Conservation (phyloP, 108 stramenopile genomes). For the Nitzschia inconspicua region DNA sequence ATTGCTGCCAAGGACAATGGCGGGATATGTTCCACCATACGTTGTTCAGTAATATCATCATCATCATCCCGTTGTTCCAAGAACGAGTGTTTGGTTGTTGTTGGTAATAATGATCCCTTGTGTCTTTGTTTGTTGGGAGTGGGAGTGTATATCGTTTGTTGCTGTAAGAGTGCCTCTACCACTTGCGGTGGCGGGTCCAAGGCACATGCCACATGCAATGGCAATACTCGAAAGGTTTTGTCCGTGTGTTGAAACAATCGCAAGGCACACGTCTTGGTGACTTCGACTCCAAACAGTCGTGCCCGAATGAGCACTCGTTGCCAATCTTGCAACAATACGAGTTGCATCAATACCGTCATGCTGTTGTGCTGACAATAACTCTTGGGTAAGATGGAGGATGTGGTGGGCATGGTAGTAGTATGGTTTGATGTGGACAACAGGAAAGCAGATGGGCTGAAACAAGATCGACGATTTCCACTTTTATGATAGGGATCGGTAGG, state of each 20-base stretch:
- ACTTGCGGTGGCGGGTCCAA: conserved; percentile 32
- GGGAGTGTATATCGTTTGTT: background rate
- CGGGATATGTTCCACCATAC: background rate
- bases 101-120: background rate
- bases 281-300: conserved; percentile 23
- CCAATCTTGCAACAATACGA: conserved; percentile 28
- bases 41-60: background rate
- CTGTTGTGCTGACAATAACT: too few relatives aligned
- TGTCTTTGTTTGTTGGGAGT: too few relatives aligned
- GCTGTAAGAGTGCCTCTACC: conserved; percentile 6
- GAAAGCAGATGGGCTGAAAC: too few relatives aligned
- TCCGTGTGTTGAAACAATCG: background rate
- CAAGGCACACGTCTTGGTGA: background rate
- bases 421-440: too few relatives aligned
- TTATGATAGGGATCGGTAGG: too few relatives aligned
- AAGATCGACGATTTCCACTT: too few relatives aligned
- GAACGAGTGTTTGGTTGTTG: background rate
- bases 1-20: too few relatives aligned
- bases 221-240: conserved; percentile 11
- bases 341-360: conserved; percentile 17
- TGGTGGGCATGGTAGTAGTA: too few relatives aligned
- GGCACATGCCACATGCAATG: conserved; percentile 37
- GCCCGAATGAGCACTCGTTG: conserved; percentile 37
- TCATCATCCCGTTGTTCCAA: background rate
- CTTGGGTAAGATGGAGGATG: too few relatives aligned